Conservation (phyloP, 257 asterid species). For the Phtheirospermum japonicum region DNA sequence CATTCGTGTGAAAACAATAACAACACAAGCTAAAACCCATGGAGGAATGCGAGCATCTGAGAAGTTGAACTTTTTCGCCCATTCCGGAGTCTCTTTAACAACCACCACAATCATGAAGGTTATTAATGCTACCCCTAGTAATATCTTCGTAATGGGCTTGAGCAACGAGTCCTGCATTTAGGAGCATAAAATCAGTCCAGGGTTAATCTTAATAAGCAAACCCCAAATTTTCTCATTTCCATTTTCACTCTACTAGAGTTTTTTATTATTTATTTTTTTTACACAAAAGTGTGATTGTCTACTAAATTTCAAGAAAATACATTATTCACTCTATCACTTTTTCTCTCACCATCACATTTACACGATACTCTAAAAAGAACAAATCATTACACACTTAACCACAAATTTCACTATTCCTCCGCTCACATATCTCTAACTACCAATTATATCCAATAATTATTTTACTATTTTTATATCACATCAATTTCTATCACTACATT, state of each 20-base stretch:
- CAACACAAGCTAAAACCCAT: constrained; percentile 83
- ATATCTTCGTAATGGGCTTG: constrained; percentile 65
- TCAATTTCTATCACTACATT: no score
- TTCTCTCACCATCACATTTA: no score
- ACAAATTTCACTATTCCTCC: no score
- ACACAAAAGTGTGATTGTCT: no score
- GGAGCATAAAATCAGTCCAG: constrained; percentile 22
- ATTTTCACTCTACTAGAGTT: no score
- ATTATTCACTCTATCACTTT: no score
- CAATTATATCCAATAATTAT: not conserved
- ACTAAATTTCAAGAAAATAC: no score
- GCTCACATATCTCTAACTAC: no score
- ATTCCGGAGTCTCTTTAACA: constrained; percentile 63
- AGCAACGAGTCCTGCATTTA: constrained; percentile 66
- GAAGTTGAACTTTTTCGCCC: constrained; percentile 58
- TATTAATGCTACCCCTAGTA: constrained; percentile 52
- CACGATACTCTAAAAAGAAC: no score
- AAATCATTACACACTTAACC: no score
- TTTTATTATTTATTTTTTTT: no score
- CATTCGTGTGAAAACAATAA: constrained; percentile 77
- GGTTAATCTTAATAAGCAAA: constrained; percentile 4
- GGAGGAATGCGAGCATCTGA: constrained; percentile 56
- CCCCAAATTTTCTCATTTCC: no score
- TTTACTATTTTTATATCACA: not conserved
- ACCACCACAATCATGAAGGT: constrained; percentile 47